Evolutionary conservation across 768 basidiomycete genomes (phyloP).

Genomic region (Auricularia sp.): DNA sequence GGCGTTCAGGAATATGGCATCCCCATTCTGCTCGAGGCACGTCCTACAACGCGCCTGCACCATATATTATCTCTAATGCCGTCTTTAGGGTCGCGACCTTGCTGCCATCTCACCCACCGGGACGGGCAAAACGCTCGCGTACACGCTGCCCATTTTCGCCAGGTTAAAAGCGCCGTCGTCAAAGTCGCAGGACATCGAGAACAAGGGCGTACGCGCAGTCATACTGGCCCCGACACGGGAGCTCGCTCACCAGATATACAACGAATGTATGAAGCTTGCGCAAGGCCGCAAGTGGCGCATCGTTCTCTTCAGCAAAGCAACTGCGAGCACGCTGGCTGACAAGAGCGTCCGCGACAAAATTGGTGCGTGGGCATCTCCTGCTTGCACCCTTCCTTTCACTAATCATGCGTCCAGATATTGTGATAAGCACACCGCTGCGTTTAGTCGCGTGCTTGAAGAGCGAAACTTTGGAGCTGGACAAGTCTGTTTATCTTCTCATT

Average conservation of each 20-base stretch:
- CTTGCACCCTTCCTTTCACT: background rate
- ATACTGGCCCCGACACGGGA: slow-evolving; percentile 90
- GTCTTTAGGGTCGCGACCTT: slow-evolving; percentile 62
- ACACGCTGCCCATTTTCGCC: slow-evolving; percentile 74
- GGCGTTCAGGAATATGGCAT: slow-evolving; percentile 73
- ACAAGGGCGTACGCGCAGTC: slow-evolving; percentile 62
- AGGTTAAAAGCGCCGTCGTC: slow-evolving; percentile 41
- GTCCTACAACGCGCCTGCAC: slow-evolving; percentile 14
- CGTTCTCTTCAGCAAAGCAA: slow-evolving; percentile 80
- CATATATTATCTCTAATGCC: background rate
- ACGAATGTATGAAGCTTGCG: slow-evolving; percentile 77
- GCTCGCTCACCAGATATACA: slow-evolving; percentile 90
- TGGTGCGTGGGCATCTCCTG: slow-evolving; percentile 33
- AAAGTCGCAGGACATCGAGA: slow-evolving; percentile 27
- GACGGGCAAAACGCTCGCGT: slow-evolving; percentile 92
- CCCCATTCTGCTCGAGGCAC: slow-evolving; percentile 70
- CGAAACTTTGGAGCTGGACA: slow-evolving; percentile 54
- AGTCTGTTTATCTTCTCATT: slow-evolving; percentile 38
- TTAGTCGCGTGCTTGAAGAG: slow-evolving; percentile 72
- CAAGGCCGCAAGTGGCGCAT: slow-evolving; percentile 77
- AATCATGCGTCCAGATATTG: slow-evolving; percentile 48
- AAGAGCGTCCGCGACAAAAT: slow-evolving; percentile 67
- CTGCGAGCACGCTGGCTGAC: slow-evolving; percentile 69
- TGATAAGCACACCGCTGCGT: slow-evolving; percentile 88
- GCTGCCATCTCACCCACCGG: slow-evolving; percentile 96